Percentiles rank a stretch among this genome's conserved stretches.
Evolutionary conservation across 306 rosid species (phyloP).

Genomic region (Vigna angularis): DNA sequence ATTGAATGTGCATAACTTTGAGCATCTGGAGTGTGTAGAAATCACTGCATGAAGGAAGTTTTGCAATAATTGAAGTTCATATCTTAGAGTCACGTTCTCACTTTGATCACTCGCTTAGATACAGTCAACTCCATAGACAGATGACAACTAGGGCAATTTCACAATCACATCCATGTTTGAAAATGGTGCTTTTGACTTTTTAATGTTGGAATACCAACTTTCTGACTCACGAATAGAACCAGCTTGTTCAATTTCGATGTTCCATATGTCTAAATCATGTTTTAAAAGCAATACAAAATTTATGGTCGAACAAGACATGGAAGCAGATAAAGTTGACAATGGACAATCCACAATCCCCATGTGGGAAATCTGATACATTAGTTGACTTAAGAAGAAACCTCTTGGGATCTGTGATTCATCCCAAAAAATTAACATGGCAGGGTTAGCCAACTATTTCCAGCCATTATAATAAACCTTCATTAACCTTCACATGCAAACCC

Average conservation of each 20-base stretch:
- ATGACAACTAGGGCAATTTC: slow-evolving; percentile 41
- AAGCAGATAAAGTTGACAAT: slow-evolving; percentile 33
- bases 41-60: not conserved
- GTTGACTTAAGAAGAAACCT: slow-evolving; percentile 63
- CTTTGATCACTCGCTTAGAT: not conserved
- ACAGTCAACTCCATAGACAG: slow-evolving; percentile 42
- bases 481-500: slow-evolving; percentile 52
- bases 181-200: slow-evolving; percentile 46
- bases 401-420: slow-evolving; percentile 69
- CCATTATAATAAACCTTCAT: slow-evolving; percentile 43
- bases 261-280: not conserved
- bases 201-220: slow-evolving; percentile 35
- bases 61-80: slow-evolving; percentile 20
- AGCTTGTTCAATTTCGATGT: slow-evolving; percentile 33
- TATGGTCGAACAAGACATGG: slow-evolving; percentile 9
- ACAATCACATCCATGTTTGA: slow-evolving; percentile 36
- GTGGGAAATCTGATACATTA: slow-evolving; percentile 55
- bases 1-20: too few species aligned
- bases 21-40: not conserved
- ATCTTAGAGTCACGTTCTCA: slow-evolving; percentile 16
- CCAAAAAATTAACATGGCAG: slow-evolving; percentile 38
- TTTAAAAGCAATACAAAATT: not conserved
- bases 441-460: slow-evolving; percentile 46
- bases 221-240: slow-evolving; percentile 46
- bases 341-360: slow-evolving; percentile 50